A percentile compares a stretch with the other conserved stretches of the same genome.
Conservation (phyloP, 2,329 filamentous ascomycete species). For the Alternaria sp. region DNA sequence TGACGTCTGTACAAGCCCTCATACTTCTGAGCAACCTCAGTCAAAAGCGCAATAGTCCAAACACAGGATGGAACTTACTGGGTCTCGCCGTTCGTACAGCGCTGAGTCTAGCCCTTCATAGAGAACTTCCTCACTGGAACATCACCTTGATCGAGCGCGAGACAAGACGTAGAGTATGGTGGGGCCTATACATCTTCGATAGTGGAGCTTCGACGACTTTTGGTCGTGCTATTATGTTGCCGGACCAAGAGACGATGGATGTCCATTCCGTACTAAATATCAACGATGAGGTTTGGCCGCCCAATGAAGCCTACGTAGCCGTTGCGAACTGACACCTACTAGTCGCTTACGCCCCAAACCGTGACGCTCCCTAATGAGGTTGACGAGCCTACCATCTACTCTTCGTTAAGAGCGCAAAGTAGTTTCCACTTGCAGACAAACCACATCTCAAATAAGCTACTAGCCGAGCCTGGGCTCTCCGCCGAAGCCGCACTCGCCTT, state of each 20-base stretch:
- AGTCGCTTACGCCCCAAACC: slow-evolving; percentile 37
- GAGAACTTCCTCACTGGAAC: slow-evolving; percentile 40
- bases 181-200: slow-evolving; percentile 40
- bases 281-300: slow-evolving; percentile 27
- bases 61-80: slow-evolving; percentile 39
- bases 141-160: slow-evolving; percentile 39
- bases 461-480: slow-evolving; percentile 38
- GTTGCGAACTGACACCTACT: slow-evolving; percentile 5
- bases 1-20: slow-evolving; percentile 38
- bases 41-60: slow-evolving; percentile 37
- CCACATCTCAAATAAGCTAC: slow-evolving; percentile 34
- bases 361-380: slow-evolving; percentile 27
- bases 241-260: slow-evolving; percentile 38
- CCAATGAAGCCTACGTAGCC: background rate
- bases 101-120: slow-evolving; percentile 36
- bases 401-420: slow-evolving; percentile 33
- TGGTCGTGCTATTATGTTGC: slow-evolving; percentile 36
- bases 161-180: slow-evolving; percentile 36
- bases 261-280: slow-evolving; percentile 37
- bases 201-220: slow-evolving; percentile 41
- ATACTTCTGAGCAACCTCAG: slow-evolving; percentile 37
- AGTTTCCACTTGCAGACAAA: slow-evolving; percentile 38
- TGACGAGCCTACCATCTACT: slow-evolving; percentile 33
- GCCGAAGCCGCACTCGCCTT: slow-evolving; percentile 35
- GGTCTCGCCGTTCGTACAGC: slow-evolving; percentile 38